These are phyloP conservation scores for Arabidopsis suecica DNA, from an alignment of 345 rosid genomes.

Conservation along the genomic window DNA sequence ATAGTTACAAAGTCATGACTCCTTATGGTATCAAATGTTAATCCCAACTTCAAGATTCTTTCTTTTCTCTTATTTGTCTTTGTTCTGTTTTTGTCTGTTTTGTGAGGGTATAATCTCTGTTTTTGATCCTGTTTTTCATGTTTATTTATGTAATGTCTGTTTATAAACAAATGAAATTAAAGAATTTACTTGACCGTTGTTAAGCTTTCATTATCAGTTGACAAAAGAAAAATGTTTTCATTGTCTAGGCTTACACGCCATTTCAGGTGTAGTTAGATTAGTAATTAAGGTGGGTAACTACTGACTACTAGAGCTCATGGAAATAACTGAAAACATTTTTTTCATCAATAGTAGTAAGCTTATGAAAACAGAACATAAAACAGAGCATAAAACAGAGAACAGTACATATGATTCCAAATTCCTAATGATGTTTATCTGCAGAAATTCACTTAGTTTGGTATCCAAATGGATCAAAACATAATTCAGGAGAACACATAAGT, in stretches of 20 bases:
- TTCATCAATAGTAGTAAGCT: background rate
- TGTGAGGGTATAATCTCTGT: constrained; percentile 27
- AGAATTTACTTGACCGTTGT: constrained; percentile 16
- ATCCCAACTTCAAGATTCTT: constrained; percentile 30
- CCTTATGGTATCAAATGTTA: constrained; percentile 34
- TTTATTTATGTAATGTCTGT: background rate
- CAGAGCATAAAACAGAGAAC: constrained; percentile 1
- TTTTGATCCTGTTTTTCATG: constrained; percentile 24
- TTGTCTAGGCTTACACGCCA: background rate
- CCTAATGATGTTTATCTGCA: background rate
- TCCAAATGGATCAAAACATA: constrained; percentile 38
- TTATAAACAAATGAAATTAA: background rate
- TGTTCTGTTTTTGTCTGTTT: constrained; percentile 42
- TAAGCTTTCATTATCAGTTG: constrained; percentile 29
- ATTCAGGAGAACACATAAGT: constrained; percentile 41
- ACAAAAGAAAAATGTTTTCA: background rate
- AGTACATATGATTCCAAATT: background rate
- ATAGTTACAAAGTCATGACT: background rate
- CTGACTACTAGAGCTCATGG: background rate
- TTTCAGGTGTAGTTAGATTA: constrained; percentile 2
- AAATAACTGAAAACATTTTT: background rate
- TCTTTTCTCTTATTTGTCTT: constrained; percentile 29
- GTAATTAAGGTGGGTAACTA: background rate
- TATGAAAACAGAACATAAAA: background rate
- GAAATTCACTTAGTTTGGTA: background rate